Evolutionary conservation across 1,284 basidiomycete species (phyloP).

Genomic region (Ustilago hordei): DNA sequence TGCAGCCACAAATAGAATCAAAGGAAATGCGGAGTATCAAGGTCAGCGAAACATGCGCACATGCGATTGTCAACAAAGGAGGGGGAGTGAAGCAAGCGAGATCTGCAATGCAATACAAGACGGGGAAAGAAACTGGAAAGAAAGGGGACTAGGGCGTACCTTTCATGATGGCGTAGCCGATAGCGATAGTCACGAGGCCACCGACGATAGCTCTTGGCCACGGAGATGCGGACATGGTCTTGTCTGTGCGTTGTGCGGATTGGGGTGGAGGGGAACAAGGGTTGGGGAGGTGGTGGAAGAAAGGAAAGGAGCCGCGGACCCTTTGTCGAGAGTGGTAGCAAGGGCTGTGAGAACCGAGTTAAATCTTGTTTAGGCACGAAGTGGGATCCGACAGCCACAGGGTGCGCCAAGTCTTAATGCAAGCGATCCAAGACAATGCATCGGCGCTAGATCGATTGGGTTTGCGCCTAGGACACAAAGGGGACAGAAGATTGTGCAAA

Average conservation of each 20-base stretch:
- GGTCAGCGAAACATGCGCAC: background rate
- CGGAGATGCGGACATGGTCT: constrained; percentile 39
- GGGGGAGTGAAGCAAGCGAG: background rate
- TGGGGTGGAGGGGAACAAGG: background rate
- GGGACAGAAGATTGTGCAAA: too few relatives aligned
- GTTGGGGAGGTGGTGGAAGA: constrained; percentile 5
- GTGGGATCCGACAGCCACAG: background rate
- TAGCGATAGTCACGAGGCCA: constrained; percentile 36
- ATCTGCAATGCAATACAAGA: constrained; percentile 1
- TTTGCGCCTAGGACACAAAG: background rate
- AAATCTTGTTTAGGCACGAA: background rate
- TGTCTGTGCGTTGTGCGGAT: background rate
- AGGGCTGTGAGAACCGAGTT: constrained; percentile 4
- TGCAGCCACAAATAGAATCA: constrained; percentile 21
- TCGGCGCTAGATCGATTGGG: background rate
- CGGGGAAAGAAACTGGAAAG: background rate
- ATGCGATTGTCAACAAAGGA: constrained; percentile 22
- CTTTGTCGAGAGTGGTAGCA: constrained; percentile 2
- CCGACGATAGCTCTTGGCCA: constrained; percentile 52
- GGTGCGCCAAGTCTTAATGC: background rate
- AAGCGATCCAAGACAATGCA: background rate
- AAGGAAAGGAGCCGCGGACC: constrained; percentile 4
- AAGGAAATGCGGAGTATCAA: background rate
- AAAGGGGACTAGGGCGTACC: constrained; percentile 26
- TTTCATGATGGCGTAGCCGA: constrained; percentile 64